Conservation (phyloP, 2,329 filamentous ascomycete species). For the Sclerotiophoma versabilis region DNA sequence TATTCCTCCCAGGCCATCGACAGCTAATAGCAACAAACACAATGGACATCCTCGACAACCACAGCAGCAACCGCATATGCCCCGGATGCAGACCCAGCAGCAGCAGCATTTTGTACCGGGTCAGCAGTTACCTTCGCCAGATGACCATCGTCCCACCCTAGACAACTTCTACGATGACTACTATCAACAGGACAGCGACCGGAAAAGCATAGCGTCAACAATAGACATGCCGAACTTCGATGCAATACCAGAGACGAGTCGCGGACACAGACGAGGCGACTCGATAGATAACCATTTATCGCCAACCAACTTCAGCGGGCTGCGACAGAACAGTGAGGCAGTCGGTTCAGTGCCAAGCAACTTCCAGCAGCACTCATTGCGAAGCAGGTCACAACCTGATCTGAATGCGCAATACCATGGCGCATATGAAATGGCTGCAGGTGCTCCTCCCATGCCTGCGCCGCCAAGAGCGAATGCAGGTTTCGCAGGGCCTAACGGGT, state of each 20-base stretch:
- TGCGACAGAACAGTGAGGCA: slow-evolving; percentile 10
- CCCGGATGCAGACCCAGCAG: slow-evolving; percentile 29
- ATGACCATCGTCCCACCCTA: slow-evolving; percentile 51
- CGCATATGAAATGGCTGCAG: slow-evolving; percentile 75
- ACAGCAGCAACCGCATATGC: slow-evolving; percentile 42
- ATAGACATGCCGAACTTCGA: slow-evolving; percentile 71
- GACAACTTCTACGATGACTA: slow-evolving; percentile 61
- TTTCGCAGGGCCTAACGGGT: slow-evolving; percentile 30
- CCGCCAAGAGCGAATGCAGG: slow-evolving; percentile 59
- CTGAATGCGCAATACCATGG: slow-evolving; percentile 51
- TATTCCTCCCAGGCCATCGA: slow-evolving; percentile 47
- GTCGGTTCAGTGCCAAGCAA: slow-evolving; percentile 19
- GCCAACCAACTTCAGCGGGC: slow-evolving; percentile 15
- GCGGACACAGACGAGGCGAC: slow-evolving; percentile 43
- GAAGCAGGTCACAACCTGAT: slow-evolving; percentile 73
- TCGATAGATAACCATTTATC: slow-evolving; percentile 48
- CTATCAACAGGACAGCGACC: slow-evolving; percentile 46
- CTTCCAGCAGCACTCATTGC: slow-evolving; percentile 55
- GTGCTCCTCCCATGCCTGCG: slow-evolving; percentile 59
- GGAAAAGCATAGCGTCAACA: slow-evolving; percentile 55
- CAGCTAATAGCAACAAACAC: slow-evolving; percentile 41
- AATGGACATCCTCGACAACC: slow-evolving; percentile 29
- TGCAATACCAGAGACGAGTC: slow-evolving; percentile 54
- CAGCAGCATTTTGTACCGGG: slow-evolving; percentile 28
- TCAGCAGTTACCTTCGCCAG: slow-evolving; percentile 32